Evolutionary conservation across 129 eudicot genomes (phyloP).

Genomic region (Sambucus nigra): DNA sequence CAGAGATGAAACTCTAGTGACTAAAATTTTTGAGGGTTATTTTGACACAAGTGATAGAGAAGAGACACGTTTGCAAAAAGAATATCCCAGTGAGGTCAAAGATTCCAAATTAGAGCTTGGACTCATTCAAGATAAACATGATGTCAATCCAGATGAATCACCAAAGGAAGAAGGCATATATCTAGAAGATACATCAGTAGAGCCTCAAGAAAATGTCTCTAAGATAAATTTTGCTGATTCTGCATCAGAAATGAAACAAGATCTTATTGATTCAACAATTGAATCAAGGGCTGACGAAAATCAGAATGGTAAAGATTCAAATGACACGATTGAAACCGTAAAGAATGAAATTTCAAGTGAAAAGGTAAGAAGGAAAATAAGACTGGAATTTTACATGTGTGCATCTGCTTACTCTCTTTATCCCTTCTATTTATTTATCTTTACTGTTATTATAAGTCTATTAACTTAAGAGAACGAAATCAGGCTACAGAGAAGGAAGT

Average conservation of each 20-base stretch:
- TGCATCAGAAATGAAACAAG: conserved; percentile 16
- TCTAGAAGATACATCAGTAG: conserved; percentile 19
- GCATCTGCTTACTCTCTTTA: conserved; percentile 11
- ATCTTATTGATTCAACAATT: conserved; percentile 14
- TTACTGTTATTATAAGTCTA: neutral
- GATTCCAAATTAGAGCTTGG: conserved; percentile 14
- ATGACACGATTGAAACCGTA: conserved; percentile 28
- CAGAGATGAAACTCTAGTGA: conserved; percentile 13
- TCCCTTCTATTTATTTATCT: neutral
- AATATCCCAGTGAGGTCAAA: conserved; percentile 17
- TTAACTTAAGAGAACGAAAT: conserved; percentile 4
- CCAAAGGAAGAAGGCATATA: conserved; percentile 9
- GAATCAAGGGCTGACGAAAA: conserved; percentile 12
- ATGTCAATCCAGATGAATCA: conserved; percentile 15
- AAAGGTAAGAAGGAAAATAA: conserved; percentile 20
- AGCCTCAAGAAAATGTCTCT: conserved; percentile 22
- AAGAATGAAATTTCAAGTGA: conserved; percentile 16
- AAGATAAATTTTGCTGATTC: conserved; percentile 4
- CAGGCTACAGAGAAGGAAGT: conserved; percentile 11
- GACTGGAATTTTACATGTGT: neutral
- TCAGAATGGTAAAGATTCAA: conserved; percentile 15
- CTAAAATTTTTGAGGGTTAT: conserved; percentile 10
- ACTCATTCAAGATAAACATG: conserved; percentile 13
- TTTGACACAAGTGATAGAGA: conserved; percentile 3
- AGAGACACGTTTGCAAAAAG: conserved; percentile 6